A percentile compares a stretch with the other conserved stretches of the same genome.
These are phyloP conservation scores for Acanthochlamys bracteata DNA, from an alignment of 106 monocot species.

Conservation along the genomic window DNA sequence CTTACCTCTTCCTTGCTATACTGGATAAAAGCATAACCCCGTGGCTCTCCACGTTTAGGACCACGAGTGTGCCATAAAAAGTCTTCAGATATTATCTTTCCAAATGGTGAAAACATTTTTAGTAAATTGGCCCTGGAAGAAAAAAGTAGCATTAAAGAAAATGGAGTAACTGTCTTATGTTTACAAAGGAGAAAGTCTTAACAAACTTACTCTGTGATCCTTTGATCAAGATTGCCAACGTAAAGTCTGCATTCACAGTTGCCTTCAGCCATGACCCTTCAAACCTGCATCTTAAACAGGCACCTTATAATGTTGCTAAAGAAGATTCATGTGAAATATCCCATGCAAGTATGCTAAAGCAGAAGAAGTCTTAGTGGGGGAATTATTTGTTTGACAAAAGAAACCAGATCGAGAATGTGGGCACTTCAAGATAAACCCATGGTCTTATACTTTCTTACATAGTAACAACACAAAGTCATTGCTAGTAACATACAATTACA, in stretches of 20 bases:
- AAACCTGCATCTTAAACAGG: constrained; percentile 16
- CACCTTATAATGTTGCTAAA: too few relatives aligned
- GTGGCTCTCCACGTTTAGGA: constrained; percentile 87
- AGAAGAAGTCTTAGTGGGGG: too few relatives aligned
- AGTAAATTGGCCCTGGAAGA: constrained; percentile 55
- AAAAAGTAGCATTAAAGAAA: background rate
- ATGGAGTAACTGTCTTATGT: too few relatives aligned
- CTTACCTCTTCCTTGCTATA: constrained; percentile 79
- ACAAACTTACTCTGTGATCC: constrained; percentile 75
- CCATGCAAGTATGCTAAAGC: too few relatives aligned
- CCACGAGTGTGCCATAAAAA: constrained; percentile 91
- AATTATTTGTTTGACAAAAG: too few relatives aligned
- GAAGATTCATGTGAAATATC: too few relatives aligned
- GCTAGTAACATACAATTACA: too few relatives aligned
- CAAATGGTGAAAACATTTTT: constrained; percentile 89
- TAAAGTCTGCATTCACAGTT: constrained; percentile 60
- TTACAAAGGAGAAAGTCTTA: background rate
- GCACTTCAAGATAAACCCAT: too few relatives aligned
- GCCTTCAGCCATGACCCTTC: constrained; percentile 26
- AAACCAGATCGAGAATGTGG: too few relatives aligned
- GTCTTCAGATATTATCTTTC: constrained; percentile 79
- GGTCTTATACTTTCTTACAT: too few relatives aligned
- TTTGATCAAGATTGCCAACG: constrained; percentile 84
- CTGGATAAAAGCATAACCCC: constrained; percentile 92
- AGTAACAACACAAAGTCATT: too few relatives aligned